phyloP scores from a whole-genome alignment of 2,329 filamentous ascomycete species.

The Pyrenophora graminea region DNA sequence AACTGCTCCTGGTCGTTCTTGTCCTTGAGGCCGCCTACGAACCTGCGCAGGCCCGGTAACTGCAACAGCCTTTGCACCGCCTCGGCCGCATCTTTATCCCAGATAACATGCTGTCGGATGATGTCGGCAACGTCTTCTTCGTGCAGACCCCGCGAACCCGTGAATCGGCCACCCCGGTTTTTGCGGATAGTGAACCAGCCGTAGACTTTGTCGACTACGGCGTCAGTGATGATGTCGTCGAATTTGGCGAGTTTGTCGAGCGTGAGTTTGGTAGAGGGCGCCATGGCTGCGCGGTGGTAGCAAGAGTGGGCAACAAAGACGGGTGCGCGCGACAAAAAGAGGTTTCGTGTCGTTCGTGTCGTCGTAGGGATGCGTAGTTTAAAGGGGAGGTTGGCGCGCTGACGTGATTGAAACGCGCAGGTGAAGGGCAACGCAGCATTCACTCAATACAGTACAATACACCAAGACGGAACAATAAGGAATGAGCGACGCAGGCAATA shows the following conservation, averaged over 20 bases:
- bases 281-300: constrained; percentile 39
- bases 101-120: constrained; percentile 68
- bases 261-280: constrained; percentile 72
- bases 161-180: constrained; percentile 82
- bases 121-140: constrained; percentile 65
- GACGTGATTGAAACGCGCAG: constrained; percentile 27
- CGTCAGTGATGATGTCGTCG: constrained; percentile 94
- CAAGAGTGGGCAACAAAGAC: neutral
- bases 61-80: constrained; percentile 75
- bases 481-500: constrained; percentile 33
- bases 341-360: neutral
- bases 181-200: constrained; percentile 98
- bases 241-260: constrained; percentile 87
- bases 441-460: constrained; percentile 22
- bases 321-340: neutral
- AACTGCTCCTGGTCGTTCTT: constrained; percentile 87
- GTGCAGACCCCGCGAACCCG: constrained; percentile 77
- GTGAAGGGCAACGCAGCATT: constrained; percentile 27
- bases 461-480: constrained; percentile 7
- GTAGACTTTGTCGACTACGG: constrained; percentile 89
- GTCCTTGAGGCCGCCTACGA: constrained; percentile 68
- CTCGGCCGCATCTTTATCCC: constrained; percentile 70
- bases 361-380: constrained; percentile 2
- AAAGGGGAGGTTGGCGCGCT: constrained; percentile 24
- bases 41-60: constrained; percentile 74